Percentiles rank a stretch among this genome's conserved stretches.
Conservation (phyloP, 2,329 filamentous ascomycete species). For the Volutella citrinella region DNA sequence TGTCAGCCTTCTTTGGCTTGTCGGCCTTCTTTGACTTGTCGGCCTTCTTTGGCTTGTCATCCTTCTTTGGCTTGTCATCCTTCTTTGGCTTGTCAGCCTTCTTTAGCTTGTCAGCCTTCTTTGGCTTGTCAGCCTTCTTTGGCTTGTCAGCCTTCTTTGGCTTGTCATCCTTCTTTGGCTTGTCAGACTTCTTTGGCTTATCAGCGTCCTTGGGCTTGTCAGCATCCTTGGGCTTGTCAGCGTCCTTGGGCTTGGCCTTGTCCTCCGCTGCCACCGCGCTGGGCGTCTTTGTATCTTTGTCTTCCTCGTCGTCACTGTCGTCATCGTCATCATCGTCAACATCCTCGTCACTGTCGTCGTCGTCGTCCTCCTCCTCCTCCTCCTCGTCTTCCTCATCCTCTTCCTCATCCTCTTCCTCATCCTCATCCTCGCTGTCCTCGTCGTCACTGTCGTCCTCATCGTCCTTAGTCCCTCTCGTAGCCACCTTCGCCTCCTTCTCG, state of each 20-base stretch:
- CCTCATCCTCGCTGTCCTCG: constrained; percentile 18
- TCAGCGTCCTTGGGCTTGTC: no score
- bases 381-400: constrained; percentile 11
- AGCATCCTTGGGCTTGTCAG: no score
- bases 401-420: constrained; percentile 10
- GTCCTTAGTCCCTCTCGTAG: no score
- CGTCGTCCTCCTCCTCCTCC: constrained; percentile 11
- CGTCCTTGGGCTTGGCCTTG: constrained; percentile 3
- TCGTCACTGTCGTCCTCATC: constrained; percentile 24
- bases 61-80: no score
- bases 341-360: constrained; percentile 6
- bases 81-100: constrained; percentile 6
- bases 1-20: constrained; percentile 13
- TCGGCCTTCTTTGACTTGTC: neutral
- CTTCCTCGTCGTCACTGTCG: constrained; percentile 15
- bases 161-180: no score
- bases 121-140: neutral
- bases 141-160: constrained; percentile 1
- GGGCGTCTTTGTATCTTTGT: constrained; percentile 10
- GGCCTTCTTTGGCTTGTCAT: neutral
- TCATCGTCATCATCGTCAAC: constrained; percentile 12
- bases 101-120: constrained; percentile 1
- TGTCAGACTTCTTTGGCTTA: no score
- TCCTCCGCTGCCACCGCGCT: constrained; percentile 3
- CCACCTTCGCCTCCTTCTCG: constrained; percentile 29